Base-by-base conservation (phyloP, 495 filamentous ascomycete species). In the Peziza echinospora region DNA sequence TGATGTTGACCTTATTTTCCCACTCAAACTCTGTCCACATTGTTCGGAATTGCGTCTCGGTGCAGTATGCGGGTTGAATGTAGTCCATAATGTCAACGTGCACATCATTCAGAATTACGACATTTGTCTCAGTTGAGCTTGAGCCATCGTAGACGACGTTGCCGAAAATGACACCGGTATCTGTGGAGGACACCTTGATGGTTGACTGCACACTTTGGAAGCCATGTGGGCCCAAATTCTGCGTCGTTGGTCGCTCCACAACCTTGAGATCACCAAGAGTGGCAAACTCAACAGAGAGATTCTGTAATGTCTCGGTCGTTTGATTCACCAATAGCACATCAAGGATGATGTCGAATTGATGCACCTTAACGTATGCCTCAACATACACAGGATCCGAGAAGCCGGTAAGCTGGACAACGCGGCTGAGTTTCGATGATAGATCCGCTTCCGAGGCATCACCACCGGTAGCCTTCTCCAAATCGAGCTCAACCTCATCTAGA, bases 11-110 rank as follows among this genome's bases (percentile, higher is more conserved):
- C 73, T 99, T 99, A 69, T 99, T 99, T 70, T 99, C 91, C 91
- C 91, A 99, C 63, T 99, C 91, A 51, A 99, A 99, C 58, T 99
- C 91, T 25, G 91, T 96, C 91, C 91, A 99, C 91, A 99, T 99
- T 21, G 84, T 92, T 26, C 91, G 75, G 77, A 99, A 99, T 59
- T 96, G 84, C 26, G 87, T 94, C 69, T 99, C 91, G 11, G 82
- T 86, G 69, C 91, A 99, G 37, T 83, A 72, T 10, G 89, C 91
- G 6, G 91, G 91, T 57, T 96, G 86, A 55, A 99, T 99, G 65
- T 99, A 99, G 64, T 99, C 91, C 91, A 99, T 99, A 56, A 99
- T 96, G 60, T 99, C 91, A 50, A 94, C 89, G 61, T 96, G 91
- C 25, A 99, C 78, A 61, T 99, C 91, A 62, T 96, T 96, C 41